Evolutionary conservation across 1,284 basidiomycete species (phyloP).

Genomic region (Tylopilus sp.): DNA sequence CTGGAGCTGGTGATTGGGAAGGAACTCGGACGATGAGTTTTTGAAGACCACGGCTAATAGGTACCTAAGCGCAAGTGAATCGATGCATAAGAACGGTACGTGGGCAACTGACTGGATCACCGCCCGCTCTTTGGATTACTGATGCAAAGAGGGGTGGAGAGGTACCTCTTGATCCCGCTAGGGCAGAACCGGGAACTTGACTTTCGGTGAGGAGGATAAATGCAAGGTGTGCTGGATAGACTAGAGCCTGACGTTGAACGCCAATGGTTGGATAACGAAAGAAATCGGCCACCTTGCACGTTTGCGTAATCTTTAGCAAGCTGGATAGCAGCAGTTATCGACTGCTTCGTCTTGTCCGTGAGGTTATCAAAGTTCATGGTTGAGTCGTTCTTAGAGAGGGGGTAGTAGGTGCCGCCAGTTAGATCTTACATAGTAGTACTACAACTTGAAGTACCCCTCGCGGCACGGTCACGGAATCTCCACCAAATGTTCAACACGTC

Average conservation of each 20-base stretch:
- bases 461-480: not conserved
- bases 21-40: constrained; percentile 75
- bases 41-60: constrained; percentile 61
- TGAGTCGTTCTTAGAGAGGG: not conserved
- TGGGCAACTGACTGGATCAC: constrained; percentile 53
- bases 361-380: constrained; percentile 66
- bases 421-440: too few relatives aligned
- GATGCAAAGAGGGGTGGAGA: constrained; percentile 62
- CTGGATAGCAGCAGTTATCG: constrained; percentile 67
- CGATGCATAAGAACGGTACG: constrained; percentile 22
- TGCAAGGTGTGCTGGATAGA: constrained; percentile 75
- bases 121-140: constrained; percentile 74
- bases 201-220: constrained; percentile 70
- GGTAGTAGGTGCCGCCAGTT: too few relatives aligned
- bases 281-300: constrained; percentile 54
- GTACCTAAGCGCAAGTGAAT: constrained; percentile 41
- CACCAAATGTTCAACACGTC: constrained; percentile 57
- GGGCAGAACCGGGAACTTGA: constrained; percentile 33
- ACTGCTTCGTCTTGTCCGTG: constrained; percentile 74
- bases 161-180: constrained; percentile 29
- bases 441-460: too few relatives aligned
- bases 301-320: constrained; percentile 81
- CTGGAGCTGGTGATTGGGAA: constrained; percentile 80
- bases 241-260: constrained; percentile 35
- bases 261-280: not conserved